A percentile compares a stretch with the other conserved stretches of the same genome.
phyloP scores from a whole-genome alignment of 1,139 yeast species.

The Pichia sp. region DNA sequence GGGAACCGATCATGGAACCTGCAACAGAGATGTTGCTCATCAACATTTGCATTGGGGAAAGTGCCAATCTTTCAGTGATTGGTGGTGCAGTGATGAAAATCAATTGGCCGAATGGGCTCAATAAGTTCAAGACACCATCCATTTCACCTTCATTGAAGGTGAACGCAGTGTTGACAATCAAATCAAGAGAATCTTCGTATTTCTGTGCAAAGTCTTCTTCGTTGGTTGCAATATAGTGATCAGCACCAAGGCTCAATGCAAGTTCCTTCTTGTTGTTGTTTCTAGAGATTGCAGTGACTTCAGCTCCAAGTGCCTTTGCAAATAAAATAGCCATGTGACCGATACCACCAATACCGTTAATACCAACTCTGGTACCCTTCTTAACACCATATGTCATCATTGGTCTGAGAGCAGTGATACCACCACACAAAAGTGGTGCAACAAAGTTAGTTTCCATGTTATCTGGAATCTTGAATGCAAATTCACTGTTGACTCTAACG shows the following conservation, averaged over 20 bases:
- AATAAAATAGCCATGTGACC: constrained; percentile 52
- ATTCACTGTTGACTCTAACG: constrained; percentile 42
- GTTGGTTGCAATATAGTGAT: constrained; percentile 43
- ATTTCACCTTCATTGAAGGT: constrained; percentile 33
- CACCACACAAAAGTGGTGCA: constrained; percentile 63
- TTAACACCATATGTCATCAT: constrained; percentile 35
- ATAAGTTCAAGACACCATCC: constrained; percentile 28
- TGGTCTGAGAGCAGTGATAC: constrained; percentile 55
- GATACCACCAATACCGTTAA: constrained; percentile 52
- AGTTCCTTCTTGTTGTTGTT: constrained; percentile 39
- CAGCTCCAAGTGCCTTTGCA: constrained; percentile 51
- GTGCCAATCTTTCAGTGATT: constrained; percentile 23
- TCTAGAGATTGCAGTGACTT: constrained; percentile 50
- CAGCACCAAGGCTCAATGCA: constrained; percentile 45
- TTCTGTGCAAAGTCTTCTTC: constrained; percentile 27
- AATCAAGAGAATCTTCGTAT: constrained; percentile 36
- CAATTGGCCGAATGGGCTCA: constrained; percentile 37
- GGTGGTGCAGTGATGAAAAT: constrained; percentile 42
- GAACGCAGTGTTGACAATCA: constrained; percentile 43
- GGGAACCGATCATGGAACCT: constrained; percentile 35
- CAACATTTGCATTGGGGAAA: constrained; percentile 26
- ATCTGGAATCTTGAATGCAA: constrained; percentile 51
- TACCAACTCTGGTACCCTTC: constrained; percentile 38
- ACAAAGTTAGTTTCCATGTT: constrained; percentile 36
- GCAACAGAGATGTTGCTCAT: constrained; percentile 30